phyloP scores from a whole-genome alignment of 768 basidiomycete species.

The Lactifluus piperatus region DNA sequence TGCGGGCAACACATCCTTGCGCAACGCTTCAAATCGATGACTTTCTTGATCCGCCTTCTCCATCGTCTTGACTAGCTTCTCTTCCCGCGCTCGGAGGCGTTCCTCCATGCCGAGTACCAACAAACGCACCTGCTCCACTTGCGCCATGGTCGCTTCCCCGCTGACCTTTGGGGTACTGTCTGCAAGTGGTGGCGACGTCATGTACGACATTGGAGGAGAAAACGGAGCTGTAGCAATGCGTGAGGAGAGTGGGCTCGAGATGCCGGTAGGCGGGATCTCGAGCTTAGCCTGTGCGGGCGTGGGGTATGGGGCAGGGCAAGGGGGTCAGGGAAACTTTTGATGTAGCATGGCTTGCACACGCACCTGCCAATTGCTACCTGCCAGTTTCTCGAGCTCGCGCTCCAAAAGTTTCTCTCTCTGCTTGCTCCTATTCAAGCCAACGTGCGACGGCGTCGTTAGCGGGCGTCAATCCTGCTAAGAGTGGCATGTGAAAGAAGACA shows the following conservation, averaged over 20 bases:
- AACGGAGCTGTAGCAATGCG: constrained; percentile 26
- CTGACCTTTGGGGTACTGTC: constrained; percentile 14
- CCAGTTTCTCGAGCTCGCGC: constrained; percentile 56
- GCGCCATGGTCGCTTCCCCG: constrained; percentile 40
- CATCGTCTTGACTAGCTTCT: constrained; percentile 49
- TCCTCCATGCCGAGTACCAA: constrained; percentile 72
- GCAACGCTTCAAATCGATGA: constrained; percentile 42
- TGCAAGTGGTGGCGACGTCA: background rate
- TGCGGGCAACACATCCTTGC: constrained; percentile 23
- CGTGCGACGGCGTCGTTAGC: background rate
- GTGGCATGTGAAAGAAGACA: constrained; percentile 20
- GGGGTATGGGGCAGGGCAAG: constrained; percentile 22
- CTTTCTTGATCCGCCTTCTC: constrained; percentile 53
- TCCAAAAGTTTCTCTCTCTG: constrained; percentile 73
- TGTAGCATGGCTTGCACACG: constrained; percentile 13
- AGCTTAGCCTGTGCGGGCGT: constrained; percentile 27
- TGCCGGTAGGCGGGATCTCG: constrained; percentile 28
- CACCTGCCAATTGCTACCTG: constrained; percentile 81
- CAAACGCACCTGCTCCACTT: constrained; percentile 60
- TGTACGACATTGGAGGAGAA: constrained; percentile 18
- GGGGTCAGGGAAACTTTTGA: background rate
- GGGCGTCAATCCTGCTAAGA: background rate
- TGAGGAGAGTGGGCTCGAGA: constrained; percentile 25
- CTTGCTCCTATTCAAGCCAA: constrained; percentile 34
- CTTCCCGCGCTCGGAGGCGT: constrained; percentile 53